Evolutionary conservation across 768 basidiomycete genomes (phyloP).

Genomic region (Agrocybe praecox): DNA sequence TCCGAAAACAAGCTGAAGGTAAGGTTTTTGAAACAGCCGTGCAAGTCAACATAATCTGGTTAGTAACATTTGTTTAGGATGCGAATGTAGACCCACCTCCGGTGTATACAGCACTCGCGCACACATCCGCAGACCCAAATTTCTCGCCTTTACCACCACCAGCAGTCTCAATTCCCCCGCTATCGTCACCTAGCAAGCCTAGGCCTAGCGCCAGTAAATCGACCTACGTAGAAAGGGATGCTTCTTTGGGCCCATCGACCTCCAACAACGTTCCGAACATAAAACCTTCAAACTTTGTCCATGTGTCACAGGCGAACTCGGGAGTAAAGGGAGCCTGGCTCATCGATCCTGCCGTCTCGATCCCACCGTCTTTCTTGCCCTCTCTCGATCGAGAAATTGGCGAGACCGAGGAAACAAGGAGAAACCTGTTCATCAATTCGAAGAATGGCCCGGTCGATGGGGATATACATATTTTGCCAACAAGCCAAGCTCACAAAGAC

Average conservation of each 20-base stretch:
- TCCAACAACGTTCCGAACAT: constrained; percentile 12
- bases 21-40: background rate
- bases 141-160: background rate
- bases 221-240: too few relatives aligned
- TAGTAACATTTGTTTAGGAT: background rate
- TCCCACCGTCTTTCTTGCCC: constrained; percentile 41
- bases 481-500: background rate
- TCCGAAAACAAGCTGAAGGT: background rate
- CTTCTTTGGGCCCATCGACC: background rate
- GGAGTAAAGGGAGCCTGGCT: constrained; percentile 39
- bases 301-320: constrained; percentile 27
- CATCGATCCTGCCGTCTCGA: constrained; percentile 41
- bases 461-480: constrained; percentile 38
- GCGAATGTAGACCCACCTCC: constrained; percentile 15
- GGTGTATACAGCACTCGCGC: background rate
- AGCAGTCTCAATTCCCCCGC: background rate
- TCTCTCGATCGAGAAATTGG: constrained; percentile 27
- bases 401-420: constrained; percentile 39
- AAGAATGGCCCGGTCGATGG: constrained; percentile 36
- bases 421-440: constrained; percentile 37
- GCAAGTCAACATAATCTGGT: too few relatives aligned
- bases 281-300: constrained; percentile 36
- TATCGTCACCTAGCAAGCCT: background rate
- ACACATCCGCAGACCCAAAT: background rate
- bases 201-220: background rate